phyloP scores from a whole-genome alignment of 2,329 filamentous ascomycete genomes.

The Botrytis tulipae region DNA sequence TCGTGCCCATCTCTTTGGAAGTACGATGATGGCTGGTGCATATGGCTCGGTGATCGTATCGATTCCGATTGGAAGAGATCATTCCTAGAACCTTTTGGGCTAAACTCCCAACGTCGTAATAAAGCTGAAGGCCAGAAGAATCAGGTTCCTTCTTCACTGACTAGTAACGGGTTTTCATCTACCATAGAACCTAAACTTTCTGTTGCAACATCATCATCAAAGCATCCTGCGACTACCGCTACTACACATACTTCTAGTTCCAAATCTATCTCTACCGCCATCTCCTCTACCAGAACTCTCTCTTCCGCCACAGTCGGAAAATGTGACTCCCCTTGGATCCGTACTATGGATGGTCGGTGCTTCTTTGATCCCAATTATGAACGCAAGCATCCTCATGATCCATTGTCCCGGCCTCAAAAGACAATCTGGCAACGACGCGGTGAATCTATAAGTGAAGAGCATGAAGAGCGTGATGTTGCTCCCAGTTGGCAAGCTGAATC shows the following conservation, averaged over 20 bases:
- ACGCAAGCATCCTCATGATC: not conserved
- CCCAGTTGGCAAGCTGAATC: not conserved
- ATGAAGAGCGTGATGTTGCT: not conserved
- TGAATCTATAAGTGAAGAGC: not conserved
- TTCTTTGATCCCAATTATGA: constrained; percentile 1
- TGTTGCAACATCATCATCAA: not conserved
- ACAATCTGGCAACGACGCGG: not conserved
- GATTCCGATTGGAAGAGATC: not conserved
- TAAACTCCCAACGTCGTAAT: not conserved
- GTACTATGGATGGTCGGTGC: constrained; percentile 1
- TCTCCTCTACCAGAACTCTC: not conserved
- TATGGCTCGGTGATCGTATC: not conserved
- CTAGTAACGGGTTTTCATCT: not conserved
- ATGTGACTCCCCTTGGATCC: not conserved
- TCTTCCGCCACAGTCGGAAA: not conserved
- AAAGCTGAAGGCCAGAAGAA: not conserved
- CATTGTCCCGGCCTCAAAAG: not conserved
- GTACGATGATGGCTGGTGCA: not conserved
- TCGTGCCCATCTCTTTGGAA: not conserved
- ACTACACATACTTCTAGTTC: not conserved
- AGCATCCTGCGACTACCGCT: not conserved
- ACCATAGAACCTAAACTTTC: not conserved
- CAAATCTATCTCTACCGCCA: too few relatives aligned
- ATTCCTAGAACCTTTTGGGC: not conserved
- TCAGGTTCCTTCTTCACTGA: not conserved